Evolutionary conservation across 495 filamentous ascomycete species (phyloP).

Genomic region (Trichocladium uniseriatum): DNA sequence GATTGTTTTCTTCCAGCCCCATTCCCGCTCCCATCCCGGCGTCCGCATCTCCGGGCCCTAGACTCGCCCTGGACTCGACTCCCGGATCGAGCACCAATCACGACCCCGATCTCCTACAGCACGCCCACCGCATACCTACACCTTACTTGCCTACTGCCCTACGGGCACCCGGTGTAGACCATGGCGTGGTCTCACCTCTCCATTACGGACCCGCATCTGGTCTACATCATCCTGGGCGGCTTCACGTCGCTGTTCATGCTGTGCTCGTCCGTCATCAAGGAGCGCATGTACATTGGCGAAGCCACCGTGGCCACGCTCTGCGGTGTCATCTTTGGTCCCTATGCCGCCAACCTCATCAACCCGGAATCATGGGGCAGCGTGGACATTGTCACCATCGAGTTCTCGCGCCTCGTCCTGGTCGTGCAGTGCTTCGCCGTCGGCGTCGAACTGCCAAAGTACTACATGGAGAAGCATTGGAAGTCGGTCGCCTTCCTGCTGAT

Average conservation of each 20-base stretch:
- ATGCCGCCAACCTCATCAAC: conserved; percentile 85
- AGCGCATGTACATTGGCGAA: conserved; percentile 97
- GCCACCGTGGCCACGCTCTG: conserved; percentile 93
- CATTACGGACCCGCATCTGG: conserved; percentile 92
- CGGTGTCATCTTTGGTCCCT: conserved; percentile 94
- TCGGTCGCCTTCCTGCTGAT: conserved; percentile 82
- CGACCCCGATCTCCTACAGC: too few relatives aligned
- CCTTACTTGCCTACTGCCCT: too few relatives aligned
- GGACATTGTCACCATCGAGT: conserved; percentile 93
- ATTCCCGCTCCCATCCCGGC: not conserved
- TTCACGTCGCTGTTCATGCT: conserved; percentile 99
- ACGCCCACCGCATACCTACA: not conserved
- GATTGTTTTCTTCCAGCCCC: not conserved
- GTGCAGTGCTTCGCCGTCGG: conserved; percentile 99
- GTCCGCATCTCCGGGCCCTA: not conserved
- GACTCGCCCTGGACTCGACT: not conserved
- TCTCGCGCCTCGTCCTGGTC: conserved; percentile 92
- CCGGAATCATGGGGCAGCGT: conserved; percentile 81
- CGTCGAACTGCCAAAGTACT: conserved; percentile 93
- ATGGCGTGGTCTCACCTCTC: conserved; percentile 94
- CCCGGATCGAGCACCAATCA: not conserved
- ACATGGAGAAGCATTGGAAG: conserved; percentile 97
- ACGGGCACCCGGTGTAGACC: conserved; percentile 17
- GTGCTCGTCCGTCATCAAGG: conserved; percentile 94
- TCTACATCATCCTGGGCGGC: conserved; percentile 95